Base-by-base conservation (phyloP, 192 early-diverging fungal species). In the Podila horticola region DNA sequence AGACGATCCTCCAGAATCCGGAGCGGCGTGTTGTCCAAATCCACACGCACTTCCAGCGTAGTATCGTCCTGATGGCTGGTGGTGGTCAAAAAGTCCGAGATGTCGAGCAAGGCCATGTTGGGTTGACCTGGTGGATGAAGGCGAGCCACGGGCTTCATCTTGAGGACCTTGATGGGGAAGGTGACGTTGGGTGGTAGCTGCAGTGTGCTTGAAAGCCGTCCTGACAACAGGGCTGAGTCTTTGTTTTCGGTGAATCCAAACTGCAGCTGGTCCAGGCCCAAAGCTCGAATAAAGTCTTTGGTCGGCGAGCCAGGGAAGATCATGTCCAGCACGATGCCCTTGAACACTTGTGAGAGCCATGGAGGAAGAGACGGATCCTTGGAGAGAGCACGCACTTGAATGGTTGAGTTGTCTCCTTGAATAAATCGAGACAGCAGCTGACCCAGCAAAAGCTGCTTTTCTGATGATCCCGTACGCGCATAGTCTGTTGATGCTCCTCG, bases 101-200 rank as follows among this genome's bases (percentile, higher is more conserved):
- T 66, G 2, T 52, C 62, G 7, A 81, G 58, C 22, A 57, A 34
- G 7, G 77, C 71, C 71, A 81, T 73, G 22, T 69, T 49, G 4
- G 33, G 13, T 29, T 67, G 66, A 6, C 36, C 66, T 19, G 66
- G 66, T 51, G 71, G 17, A 29, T 45, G 63, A 12, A 81, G 24
- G 34, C 41, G 66, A 7, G 50, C 77, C 5, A 45, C 24, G 0
- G 77, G 77, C 34, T 73, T 81, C 77, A 81, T 81, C 59, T 73
- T 61, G 17, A 73, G 71, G 19, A 73, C 17, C 50, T 81, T 73
- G 57, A 81, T 81, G 19, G 77, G 77, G 55, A 81, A 81, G 5
- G 77, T 81, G 60, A 81, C 67, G 55, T 81, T 81, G 9, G 77
- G 77, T 52, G 77, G 77, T 9, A 81, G 45, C 57, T 72, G 70